Evolutionary conservation across 805 yeast species (phyloP), one percentile per base, ranked within the genome.

Genomic region (Suhomyces sp.): DNA sequence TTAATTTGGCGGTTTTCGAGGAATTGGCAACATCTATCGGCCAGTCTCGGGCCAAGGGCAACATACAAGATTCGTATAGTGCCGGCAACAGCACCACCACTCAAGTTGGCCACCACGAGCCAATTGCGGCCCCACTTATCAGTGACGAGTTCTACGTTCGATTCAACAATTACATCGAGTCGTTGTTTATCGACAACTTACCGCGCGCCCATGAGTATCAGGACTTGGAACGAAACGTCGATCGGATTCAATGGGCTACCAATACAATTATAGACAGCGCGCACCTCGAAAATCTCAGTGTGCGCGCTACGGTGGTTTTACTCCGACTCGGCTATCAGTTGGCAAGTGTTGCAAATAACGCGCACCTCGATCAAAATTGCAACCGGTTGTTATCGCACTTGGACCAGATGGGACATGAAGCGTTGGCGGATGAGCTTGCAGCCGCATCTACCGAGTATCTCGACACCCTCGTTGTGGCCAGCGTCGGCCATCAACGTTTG

Each of bases 161-260:
- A 7, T 62, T 62, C 46, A 63, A 67, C 13, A 39, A 39, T 10
- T 66, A 70, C 49, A 54, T 72, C 10, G 75, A 73, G 43, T 47
- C 55, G 6, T 49, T 72, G 17, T 73, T 61, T 53, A 53, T 51
- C 6, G 63, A 64, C 6, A 41, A 53, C 3, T 61, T 61, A 19
- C 77, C 77, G 0, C 49, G 53, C n/a, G 61, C 64, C 9, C 79
- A 75, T 53, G 75, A 73, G 54, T 73, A 65, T 59, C 53, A 63
- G 44, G 60, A 72, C 52, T 46, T 58, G 43, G 69, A 73, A 22
- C 56, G 59, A 48, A 71, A 61, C 53, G 49, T 70, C 15, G 62
- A 62, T 31, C 47, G 65, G 22, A 49, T 67, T 4, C 68, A 64
- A 44, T 41, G 52, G 10, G 24, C 63, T 3, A 37, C 47, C 17